Conservation (phyloP, 2,329 filamentous ascomycete genomes). For the Aspergillus caelatus region DNA sequence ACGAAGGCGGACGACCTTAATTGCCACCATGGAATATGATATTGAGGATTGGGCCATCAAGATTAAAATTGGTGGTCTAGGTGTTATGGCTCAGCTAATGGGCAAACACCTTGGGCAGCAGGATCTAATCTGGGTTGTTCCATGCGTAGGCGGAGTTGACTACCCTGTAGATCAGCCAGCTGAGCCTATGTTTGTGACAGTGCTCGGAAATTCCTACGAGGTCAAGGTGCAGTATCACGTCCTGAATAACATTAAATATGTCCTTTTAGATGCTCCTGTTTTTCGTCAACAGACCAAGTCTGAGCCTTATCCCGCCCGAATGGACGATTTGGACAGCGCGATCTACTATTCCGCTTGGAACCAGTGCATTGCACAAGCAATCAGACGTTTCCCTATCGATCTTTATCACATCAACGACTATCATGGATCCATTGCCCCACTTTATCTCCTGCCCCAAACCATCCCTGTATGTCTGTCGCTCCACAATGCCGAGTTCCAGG, state of each 20-base stretch:
- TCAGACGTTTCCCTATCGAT: constrained; percentile 64
- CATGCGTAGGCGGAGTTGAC: constrained; percentile 64
- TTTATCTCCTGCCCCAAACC: constrained; percentile 65
- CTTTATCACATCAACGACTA: constrained; percentile 71
- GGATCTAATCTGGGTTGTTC: constrained; percentile 67
- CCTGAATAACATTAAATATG: constrained; percentile 68
- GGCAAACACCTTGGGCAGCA: constrained; percentile 66
- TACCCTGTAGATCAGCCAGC: constrained; percentile 63
- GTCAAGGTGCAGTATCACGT: constrained; percentile 67
- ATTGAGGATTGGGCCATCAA: constrained; percentile 72
- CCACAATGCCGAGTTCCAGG: constrained; percentile 71
- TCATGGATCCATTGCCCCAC: constrained; percentile 64
- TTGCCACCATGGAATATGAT: constrained; percentile 73
- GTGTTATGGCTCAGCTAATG: constrained; percentile 72
- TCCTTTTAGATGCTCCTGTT: constrained; percentile 67
- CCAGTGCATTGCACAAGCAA: constrained; percentile 66
- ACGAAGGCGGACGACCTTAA: constrained; percentile 59
- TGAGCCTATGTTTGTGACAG: constrained; percentile 64
- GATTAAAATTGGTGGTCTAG: constrained; percentile 71
- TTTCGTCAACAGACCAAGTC: constrained; percentile 66
- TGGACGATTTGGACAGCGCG: constrained; percentile 70
- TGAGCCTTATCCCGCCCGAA: constrained; percentile 67
- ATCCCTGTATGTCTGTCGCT: constrained; percentile 66
- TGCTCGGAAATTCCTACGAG: constrained; percentile 63
- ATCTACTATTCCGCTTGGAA: constrained; percentile 74